phyloP scores from a whole-genome alignment of 2,329 filamentous ascomycete genomes.

The Ophiostoma populinum region DNA sequence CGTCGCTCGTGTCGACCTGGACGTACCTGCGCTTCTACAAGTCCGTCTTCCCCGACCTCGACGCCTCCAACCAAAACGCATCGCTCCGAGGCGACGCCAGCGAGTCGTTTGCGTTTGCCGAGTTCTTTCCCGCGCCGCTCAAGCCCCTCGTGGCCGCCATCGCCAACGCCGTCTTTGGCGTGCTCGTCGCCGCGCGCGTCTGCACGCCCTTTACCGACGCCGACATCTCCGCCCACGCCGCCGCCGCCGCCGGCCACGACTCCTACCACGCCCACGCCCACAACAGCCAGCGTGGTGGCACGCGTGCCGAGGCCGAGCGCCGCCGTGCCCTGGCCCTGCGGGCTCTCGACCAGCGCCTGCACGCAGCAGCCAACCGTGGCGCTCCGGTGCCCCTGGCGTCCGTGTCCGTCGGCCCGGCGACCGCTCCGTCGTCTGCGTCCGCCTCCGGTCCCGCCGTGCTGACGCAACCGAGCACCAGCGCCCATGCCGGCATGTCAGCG shows the following conservation, averaged over 20 bases:
- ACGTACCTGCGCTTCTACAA: conserved; percentile 95
- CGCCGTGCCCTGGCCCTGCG: conserved; percentile 77
- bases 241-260: conserved; percentile 48
- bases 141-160: conserved; percentile 62
- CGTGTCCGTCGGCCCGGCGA: conserved; percentile 9
- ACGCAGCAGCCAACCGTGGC: conserved; percentile 21
- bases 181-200: conserved; percentile 57
- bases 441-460: conserved; percentile 38
- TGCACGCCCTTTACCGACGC: conserved; percentile 75
- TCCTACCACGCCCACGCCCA: conserved; percentile 32
- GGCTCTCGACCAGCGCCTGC: conserved; percentile 78
- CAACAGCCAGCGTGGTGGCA: conserved; percentile 30
- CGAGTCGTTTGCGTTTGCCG: conserved; percentile 89
- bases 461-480: conserved; percentile 35
- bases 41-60: conserved; percentile 50
- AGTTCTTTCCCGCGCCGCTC: conserved; percentile 77
- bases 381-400: not conserved
- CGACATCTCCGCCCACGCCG: conserved; percentile 40
- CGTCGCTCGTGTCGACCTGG: conserved; percentile 79
- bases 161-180: conserved; percentile 56
- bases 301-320: conserved; percentile 81
- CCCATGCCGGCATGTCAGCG: conserved; percentile 40
- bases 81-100: conserved; percentile 75
- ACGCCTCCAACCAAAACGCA: conserved; percentile 35
- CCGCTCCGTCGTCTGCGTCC: conserved; percentile 19